A percentile compares a stretch with the other conserved stretches of the same genome.
phyloP scores from a whole-genome alignment of 2,329 filamentous ascomycete genomes.

The Arthrobotrys sphaeroides region DNA sequence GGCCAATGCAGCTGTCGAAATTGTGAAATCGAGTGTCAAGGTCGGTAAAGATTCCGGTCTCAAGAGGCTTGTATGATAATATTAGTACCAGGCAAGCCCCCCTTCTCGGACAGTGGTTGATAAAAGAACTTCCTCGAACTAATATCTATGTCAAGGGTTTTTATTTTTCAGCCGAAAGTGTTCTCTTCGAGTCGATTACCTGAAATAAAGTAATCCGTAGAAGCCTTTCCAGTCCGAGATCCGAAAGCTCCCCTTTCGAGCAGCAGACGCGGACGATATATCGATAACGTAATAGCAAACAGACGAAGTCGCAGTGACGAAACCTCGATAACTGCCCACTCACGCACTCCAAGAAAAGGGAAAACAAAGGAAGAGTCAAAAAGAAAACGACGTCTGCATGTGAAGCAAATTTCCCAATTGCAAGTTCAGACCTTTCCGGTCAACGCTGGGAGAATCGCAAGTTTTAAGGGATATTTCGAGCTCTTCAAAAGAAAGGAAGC shows the following conservation, averaged over 20 bases:
- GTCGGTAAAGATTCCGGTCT: constrained; percentile 29
- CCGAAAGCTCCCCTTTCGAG: background rate
- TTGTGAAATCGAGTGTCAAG: constrained; percentile 6
- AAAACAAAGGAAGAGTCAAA: background rate
- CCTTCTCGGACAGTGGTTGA: background rate
- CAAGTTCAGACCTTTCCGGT: background rate
- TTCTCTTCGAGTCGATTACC: background rate
- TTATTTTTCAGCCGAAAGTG: background rate
- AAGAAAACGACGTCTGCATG: background rate
- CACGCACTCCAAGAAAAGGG: background rate
- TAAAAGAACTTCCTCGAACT: background rate
- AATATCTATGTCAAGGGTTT: background rate
- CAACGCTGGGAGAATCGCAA: constrained; percentile 2
- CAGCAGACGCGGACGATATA: background rate
- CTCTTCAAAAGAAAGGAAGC: background rate
- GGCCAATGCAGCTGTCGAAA: constrained; percentile 12
- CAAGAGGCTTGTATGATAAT: constrained; percentile 24
- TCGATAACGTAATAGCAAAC: constrained; percentile 36
- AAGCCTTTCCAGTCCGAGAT: background rate
- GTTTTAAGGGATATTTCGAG: constrained; percentile 2
- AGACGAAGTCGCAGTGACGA: background rate
- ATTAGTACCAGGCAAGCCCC: background rate
- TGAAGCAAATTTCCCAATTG: background rate
- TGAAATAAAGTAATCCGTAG: background rate
- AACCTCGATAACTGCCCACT: constrained; percentile 15